These are phyloP conservation scores for Dillenia turbinata DNA, from an alignment of 164 flowering plant species.

Conservation along the genomic window DNA sequence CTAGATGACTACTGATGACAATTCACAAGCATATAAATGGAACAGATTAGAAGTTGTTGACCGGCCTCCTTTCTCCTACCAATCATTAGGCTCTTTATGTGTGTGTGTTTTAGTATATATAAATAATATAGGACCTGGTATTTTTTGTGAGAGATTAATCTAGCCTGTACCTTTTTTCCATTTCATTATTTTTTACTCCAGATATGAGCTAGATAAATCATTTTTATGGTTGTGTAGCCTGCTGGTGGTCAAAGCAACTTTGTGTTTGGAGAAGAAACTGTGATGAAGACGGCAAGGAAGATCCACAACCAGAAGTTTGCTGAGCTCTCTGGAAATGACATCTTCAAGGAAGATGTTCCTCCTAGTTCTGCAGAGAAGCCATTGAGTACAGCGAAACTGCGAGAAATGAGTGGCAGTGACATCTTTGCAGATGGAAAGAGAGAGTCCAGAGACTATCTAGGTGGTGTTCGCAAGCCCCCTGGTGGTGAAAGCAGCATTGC, in stretches of 20 bases:
- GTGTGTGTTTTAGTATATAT: too few species aligned
- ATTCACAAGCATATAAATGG: too few species aligned
- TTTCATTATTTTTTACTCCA: too few species aligned
- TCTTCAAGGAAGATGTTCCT: conserved; percentile 77
- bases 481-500: conserved; percentile 99
- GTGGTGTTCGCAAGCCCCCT: conserved; percentile 97
- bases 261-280: conserved; percentile 49
- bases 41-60: too few species aligned
- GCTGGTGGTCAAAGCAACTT: conserved; percentile 59
- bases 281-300: conserved; percentile 74
- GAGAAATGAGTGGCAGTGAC: conserved; percentile 86
- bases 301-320: conserved; percentile 72
- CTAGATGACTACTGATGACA: too few species aligned
- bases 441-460: conserved; percentile 67
- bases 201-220: too few species aligned
- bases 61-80: too few species aligned
- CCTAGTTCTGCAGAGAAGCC: conserved; percentile 77
- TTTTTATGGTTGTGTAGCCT: conserved; percentile 24
- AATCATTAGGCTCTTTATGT: too few species aligned
- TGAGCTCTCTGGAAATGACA: conserved; percentile 85
- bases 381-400: conserved; percentile 74
- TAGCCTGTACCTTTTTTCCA: too few species aligned
- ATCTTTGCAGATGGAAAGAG: conserved; percentile 91
- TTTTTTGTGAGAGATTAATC: too few species aligned
- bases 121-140: too few species aligned